Conservation (phyloP, 192 early-diverging fungal species). For the Diversispora epigaea region DNA sequence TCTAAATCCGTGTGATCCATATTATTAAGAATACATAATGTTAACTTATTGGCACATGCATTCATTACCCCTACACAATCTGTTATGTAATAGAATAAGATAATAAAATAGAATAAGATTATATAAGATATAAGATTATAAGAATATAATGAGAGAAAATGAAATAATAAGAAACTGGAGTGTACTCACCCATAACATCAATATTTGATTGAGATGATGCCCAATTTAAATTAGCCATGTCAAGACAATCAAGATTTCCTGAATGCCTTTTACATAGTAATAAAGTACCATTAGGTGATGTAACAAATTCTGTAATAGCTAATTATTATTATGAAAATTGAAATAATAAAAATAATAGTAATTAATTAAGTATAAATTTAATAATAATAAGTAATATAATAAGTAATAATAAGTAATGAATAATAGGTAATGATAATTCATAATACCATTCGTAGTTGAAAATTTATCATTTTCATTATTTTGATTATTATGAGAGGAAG, state of each 20-base stretch:
- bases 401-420: too few relatives aligned
- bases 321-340: neutral
- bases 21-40: conserved; percentile 21
- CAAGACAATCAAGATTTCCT: conserved; percentile 23
- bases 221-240: conserved; percentile 15
- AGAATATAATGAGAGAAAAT: neutral
- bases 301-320: conserved; percentile 23
- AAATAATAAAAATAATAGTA: too few relatives aligned
- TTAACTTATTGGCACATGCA: conserved; percentile 1
- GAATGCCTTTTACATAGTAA: neutral
- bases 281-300: conserved; percentile 21
- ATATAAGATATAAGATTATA: neutral
- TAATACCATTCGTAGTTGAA: neutral
- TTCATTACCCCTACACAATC: neutral
- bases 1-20: conserved; percentile 28
- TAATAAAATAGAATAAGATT: neutral
- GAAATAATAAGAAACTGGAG: neutral
- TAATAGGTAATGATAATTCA: neutral
- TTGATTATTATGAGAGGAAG: too few relatives aligned
- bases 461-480: neutral
- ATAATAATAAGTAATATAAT: too few relatives aligned
- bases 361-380: too few relatives aligned
- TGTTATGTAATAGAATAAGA: neutral
- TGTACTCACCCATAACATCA: neutral
- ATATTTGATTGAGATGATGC: neutral